A percentile compares a stretch with the other conserved stretches of the same genome.
Evolutionary conservation across 441 rosid genomes (phyloP).

Genomic region (Pelargonium cotyledonis): DNA sequence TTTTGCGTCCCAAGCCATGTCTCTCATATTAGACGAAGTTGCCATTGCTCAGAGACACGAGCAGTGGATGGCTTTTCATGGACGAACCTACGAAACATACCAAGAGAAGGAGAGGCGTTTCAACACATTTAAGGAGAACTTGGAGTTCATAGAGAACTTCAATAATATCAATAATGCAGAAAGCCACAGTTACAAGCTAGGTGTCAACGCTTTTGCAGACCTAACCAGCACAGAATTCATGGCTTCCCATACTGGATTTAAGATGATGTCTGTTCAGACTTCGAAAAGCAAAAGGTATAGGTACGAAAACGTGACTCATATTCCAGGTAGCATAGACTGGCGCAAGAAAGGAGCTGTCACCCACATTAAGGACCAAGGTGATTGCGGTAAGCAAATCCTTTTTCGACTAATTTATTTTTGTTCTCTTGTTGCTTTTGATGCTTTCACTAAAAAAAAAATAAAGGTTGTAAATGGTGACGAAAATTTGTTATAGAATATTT

Average conservation of each 20-base stretch:
- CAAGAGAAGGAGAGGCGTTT: conserved; percentile 21
- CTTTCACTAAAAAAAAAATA: too few relatives aligned
- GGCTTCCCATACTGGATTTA: conserved; percentile 5
- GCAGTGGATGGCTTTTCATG: conserved; percentile 14
- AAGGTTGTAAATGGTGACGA: too few relatives aligned
- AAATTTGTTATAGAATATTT: too few relatives aligned
- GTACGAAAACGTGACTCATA: not conserved
- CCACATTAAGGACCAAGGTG: conserved; percentile 13
- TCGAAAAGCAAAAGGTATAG: not conserved
- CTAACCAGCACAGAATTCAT: conserved; percentile 11
- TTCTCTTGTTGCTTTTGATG: too few relatives aligned
- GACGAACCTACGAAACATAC: conserved; percentile 10
- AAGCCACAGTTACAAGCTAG: conserved; percentile 17
- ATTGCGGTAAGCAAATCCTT: conserved; percentile 13
- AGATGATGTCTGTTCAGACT: not conserved
- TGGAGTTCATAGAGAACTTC: conserved; percentile 17
- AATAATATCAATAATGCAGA: conserved; percentile 2
- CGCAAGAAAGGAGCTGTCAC: conserved; percentile 5
- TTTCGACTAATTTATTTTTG: too few relatives aligned
- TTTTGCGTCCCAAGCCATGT: not conserved
- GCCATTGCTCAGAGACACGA: conserved; percentile 6
- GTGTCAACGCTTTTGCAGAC: conserved; percentile 21
- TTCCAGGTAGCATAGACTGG: conserved; percentile 18
- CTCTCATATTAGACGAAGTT: conserved; percentile 8
- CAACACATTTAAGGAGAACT: conserved; percentile 18